Evolutionary conservation across 176 grass and related monocot species (phyloP), one percentile per base, ranked within the genome.

Genomic region (Ananas comosus): DNA sequence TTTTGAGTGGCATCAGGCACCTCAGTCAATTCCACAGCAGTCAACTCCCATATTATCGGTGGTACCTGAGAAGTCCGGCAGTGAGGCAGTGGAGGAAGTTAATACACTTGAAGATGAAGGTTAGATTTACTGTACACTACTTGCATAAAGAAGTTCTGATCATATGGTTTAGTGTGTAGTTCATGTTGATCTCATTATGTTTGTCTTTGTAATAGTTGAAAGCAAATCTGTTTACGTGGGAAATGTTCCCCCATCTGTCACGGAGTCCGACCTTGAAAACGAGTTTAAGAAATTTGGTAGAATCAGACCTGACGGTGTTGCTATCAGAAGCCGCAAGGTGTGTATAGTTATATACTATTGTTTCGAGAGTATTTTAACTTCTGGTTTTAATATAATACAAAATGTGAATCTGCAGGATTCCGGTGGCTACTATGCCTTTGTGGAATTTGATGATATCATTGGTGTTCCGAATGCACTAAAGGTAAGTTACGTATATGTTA

Each of bases 321-420:
- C 91, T 49, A 88, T 96, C 73, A 83, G 91, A 63, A 96, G 91
- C 77, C 88, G 88, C 74, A 96, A 91, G 91, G 91, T 96, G 29
- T 33, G 13, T 50, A 64, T 66, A 27, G 3, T 66, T n/a, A 51
- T 28, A 16, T 50, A 25, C 19, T 9, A 70, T 6, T 2, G 14
- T 51, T 50, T 47, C 22, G 13, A 74, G 23, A 63, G 10, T 7
- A 29, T n/a, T 65, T 49, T 61, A 22, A 61, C 21, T 2, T 59
- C 56, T 61, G 10, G 13, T 61, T 33, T 17, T 19, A 61, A 18
- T 61, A 59, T 17, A 18, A 18, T 61, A 19, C 56, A 61, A 9
- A 18, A 9, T 53, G 10, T 68, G 12, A 80, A 78, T 72, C 57
- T 70, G 66, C 81, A 96, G 91, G 91, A 96, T 63, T 85, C 91